Evolutionary conservation across 805 yeast species (phyloP).

Genomic region (Kodamaea restingae): DNA sequence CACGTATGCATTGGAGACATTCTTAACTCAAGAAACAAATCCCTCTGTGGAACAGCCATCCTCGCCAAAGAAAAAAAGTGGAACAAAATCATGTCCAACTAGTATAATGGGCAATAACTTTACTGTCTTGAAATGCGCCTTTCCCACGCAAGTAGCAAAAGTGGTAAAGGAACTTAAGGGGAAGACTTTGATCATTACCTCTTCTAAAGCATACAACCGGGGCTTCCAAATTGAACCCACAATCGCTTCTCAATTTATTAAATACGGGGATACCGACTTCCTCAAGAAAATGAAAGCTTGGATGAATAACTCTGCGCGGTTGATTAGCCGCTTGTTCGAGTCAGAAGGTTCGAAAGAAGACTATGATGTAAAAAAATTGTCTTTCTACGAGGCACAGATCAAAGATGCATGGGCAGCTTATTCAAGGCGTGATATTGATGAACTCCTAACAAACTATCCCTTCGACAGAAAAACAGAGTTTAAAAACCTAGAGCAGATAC

Average conservation of each 20-base stretch:
- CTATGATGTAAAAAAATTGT: slow-evolving; percentile 7
- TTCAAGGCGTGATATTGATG: neutral
- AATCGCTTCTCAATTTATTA: slow-evolving; percentile 1
- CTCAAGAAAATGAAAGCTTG: neutral
- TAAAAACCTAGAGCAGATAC: slow-evolving; percentile 7
- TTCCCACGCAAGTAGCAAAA: neutral
- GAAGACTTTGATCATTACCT: slow-evolving; percentile 14
- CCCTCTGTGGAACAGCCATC: neutral
- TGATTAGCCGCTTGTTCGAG: slow-evolving; percentile 30
- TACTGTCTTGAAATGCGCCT: neutral
- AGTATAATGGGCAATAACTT: neutral
- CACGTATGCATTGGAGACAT: neutral
- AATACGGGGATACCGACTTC: slow-evolving; percentile 7
- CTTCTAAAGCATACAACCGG: slow-evolving; percentile 10
- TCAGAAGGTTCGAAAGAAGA: slow-evolving; percentile 19
- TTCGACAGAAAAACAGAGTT: slow-evolving; percentile 5
- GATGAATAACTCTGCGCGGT: slow-evolving; percentile 11
- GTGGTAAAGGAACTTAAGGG: slow-evolving; percentile 6
- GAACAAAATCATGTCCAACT: neutral
- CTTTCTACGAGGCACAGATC: slow-evolving; percentile 11
- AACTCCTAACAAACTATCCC: slow-evolving; percentile 7
- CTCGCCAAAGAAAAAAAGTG: neutral
- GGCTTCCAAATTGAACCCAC: slow-evolving; percentile 1
- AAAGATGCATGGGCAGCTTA: slow-evolving; percentile 9
- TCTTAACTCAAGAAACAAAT: neutral